phyloP scores from a whole-genome alignment of 768 basidiomycete species.

The Pilatotrama ljubarskyi region DNA sequence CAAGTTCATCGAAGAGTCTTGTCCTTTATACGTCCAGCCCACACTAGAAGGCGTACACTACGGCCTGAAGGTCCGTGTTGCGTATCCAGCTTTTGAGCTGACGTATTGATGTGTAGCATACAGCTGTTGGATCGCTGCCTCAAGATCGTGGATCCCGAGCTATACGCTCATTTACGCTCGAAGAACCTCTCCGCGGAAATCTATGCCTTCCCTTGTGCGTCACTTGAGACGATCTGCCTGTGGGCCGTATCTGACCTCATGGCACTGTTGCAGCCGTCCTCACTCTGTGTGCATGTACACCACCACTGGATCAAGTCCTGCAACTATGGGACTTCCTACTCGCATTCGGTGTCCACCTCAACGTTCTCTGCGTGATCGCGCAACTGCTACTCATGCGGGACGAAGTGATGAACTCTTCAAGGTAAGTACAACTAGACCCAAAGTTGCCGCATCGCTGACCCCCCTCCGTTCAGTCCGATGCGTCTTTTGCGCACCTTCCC shows the following conservation, averaged over 20 bases:
- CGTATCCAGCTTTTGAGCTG: neutral
- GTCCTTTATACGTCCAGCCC: constrained; percentile 96
- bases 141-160: constrained; percentile 85
- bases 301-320: constrained; percentile 92
- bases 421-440: constrained; percentile 47
- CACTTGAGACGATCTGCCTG: too few relatives aligned
- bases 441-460: neutral
- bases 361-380: constrained; percentile 95
- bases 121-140: constrained; percentile 93
- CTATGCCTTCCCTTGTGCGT: constrained; percentile 95
- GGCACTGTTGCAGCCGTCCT: constrained; percentile 64
- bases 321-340: constrained; percentile 97
- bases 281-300: constrained; percentile 95
- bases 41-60: constrained; percentile 95
- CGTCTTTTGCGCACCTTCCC: constrained; percentile 92
- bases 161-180: constrained; percentile 77
- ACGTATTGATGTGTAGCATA: neutral
- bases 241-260: neutral
- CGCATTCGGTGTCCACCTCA: constrained; percentile 95
- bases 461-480: constrained; percentile 72
- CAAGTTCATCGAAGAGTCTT: constrained; percentile 92
- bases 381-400: constrained; percentile 89
- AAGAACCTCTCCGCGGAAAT: constrained; percentile 95
- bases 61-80: constrained; percentile 73
- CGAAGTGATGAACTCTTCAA: constrained; percentile 83